phyloP scores from a whole-genome alignment of 1,139 yeast species.

The Kluyveromyces sp. region DNA sequence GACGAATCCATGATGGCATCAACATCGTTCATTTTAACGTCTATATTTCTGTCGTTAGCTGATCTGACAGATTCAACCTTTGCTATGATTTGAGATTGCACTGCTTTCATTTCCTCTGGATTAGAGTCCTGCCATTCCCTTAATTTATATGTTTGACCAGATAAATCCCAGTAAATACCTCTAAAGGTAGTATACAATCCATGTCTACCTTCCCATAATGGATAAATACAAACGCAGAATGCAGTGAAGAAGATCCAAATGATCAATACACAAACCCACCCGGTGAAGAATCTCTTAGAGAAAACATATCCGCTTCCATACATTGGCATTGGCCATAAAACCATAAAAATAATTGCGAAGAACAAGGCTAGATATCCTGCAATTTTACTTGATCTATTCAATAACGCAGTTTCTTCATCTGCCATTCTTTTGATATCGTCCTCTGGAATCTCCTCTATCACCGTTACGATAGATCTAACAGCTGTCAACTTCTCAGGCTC shows the following conservation, averaged over 20 bases:
- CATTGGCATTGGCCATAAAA: constrained; percentile 88
- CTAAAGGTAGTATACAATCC: constrained; percentile 56
- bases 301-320: constrained; percentile 68
- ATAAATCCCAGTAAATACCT: constrained; percentile 76
- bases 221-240: constrained; percentile 50
- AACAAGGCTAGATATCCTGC: constrained; percentile 50
- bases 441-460: constrained; percentile 40
- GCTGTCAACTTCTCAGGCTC: constrained; percentile 36
- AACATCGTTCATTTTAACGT: constrained; percentile 1
- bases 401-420: constrained; percentile 39
- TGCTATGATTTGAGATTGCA: constrained; percentile 47
- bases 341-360: constrained; percentile 52
- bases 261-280: constrained; percentile 72
- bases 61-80: constrained; percentile 14
- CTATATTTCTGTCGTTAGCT: background rate
- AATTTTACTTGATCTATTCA: constrained; percentile 44
- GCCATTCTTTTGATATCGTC: constrained; percentile 31
- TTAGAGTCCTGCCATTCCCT: constrained; percentile 63
- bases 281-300: constrained; percentile 65
- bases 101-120: constrained; percentile 66
- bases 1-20: constrained; percentile 2
- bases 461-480: constrained; percentile 25
- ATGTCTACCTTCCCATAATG: constrained; percentile 59
- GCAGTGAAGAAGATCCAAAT: constrained; percentile 62
- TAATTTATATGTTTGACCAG: constrained; percentile 67